Conservation (phyloP, 805 yeast genomes). For the Yarrowia hollandica region DNA sequence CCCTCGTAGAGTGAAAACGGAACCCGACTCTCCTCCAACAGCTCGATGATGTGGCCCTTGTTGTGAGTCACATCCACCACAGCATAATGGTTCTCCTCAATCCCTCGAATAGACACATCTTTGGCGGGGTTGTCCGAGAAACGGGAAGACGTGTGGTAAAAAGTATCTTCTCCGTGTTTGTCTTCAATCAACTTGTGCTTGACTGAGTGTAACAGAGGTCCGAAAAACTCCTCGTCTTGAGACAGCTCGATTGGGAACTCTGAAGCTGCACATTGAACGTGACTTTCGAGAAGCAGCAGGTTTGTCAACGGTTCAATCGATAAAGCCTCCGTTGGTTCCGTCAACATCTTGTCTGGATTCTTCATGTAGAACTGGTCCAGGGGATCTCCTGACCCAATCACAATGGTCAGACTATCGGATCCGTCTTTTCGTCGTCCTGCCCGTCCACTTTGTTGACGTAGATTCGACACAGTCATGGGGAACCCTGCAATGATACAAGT, state of each 20-base stretch:
- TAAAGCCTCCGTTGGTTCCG: conserved; percentile 54
- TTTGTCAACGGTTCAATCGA: conserved; percentile 62
- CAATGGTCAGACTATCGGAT: conserved; percentile 75
- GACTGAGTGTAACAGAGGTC: conserved; percentile 31
- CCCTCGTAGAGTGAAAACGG: conserved; percentile 90
- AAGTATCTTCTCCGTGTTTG: not conserved
- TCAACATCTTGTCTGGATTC: conserved; percentile 61
- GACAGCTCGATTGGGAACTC: conserved; percentile 66
- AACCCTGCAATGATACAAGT: conserved; percentile 92
- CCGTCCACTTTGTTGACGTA: conserved; percentile 95
- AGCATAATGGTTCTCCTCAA: conserved; percentile 78
- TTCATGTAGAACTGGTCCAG: conserved; percentile 81
- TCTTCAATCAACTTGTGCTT: conserved; percentile 34
- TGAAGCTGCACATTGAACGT: conserved; percentile 91
- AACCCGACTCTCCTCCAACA: conserved; percentile 83
- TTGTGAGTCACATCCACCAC: conserved; percentile 86
- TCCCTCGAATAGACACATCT: conserved; percentile 77
- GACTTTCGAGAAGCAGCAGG: conserved; percentile 67
- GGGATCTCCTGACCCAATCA: conserved; percentile 77
- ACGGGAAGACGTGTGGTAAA: conserved; percentile 1
- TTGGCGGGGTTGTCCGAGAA: conserved; percentile 38
- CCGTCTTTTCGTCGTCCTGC: conserved; percentile 81
- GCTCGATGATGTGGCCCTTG: conserved; percentile 75
- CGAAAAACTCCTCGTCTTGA: conserved; percentile 60
- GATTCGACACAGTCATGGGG: conserved; percentile 80